Evolutionary conservation across 192 early-diverging fungal genomes (phyloP).

Genomic region (Coemansia sp.): DNA sequence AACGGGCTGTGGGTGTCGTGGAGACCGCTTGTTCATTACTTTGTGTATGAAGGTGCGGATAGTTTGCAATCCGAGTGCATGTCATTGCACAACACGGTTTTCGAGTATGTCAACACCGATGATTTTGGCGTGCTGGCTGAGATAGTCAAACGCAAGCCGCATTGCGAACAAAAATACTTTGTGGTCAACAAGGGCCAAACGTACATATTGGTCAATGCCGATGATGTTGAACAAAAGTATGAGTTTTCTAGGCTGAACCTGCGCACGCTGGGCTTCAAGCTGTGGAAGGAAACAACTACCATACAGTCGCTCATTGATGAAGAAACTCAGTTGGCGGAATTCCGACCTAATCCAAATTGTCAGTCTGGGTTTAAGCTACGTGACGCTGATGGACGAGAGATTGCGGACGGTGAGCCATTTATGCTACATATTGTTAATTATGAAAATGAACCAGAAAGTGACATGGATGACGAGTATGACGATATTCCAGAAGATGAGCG

Average conservation of each 20-base stretch:
- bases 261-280: neutral
- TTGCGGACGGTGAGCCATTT: constrained; percentile 7
- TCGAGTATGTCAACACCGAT: neutral
- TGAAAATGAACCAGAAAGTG: neutral
- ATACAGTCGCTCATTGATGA: constrained; percentile 4
- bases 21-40: neutral
- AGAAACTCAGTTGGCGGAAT: neutral
- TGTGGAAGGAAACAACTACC: neutral
- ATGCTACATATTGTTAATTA: neutral
- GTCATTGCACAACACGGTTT: neutral
- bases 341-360: neutral
- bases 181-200: neutral
- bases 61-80: neutral
- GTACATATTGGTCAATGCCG: neutral
- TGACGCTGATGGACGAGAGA: neutral
- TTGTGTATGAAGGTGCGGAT: neutral
- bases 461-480: neutral
- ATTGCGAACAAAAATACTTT: constrained; percentile 5
- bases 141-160: constrained; percentile 7
- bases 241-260: neutral
- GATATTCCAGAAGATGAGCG: neutral
- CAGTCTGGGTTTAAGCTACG: constrained; percentile 8
- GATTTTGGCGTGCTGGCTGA: constrained; percentile 3
- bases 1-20: neutral
- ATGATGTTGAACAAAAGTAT: constrained; percentile 1